Conservation (phyloP, 345 rosid genomes). For the Sonneratia caseolaris region DNA sequence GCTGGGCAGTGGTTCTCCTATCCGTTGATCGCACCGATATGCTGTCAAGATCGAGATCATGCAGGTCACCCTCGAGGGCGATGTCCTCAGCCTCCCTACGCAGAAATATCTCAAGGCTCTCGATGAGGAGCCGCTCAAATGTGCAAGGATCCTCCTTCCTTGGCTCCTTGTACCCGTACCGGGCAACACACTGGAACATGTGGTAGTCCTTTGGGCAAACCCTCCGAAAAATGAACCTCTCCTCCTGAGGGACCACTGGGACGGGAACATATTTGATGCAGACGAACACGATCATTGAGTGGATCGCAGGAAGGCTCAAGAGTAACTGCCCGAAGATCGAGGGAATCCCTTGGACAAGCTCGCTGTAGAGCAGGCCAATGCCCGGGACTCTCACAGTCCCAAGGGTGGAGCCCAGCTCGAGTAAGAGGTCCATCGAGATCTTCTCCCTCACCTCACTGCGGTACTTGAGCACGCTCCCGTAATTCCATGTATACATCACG, state of each 20-base stretch:
- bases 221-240: constrained; percentile 80
- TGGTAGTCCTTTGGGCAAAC: constrained; percentile 92
- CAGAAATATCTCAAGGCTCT: constrained; percentile 75
- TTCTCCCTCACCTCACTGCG: constrained; percentile 81
- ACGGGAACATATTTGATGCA: constrained; percentile 93
- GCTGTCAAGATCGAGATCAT: constrained; percentile 34
- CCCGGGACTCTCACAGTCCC: constrained; percentile 86
- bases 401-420: constrained; percentile 71
- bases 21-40: constrained; percentile 27
- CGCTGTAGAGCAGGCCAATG: constrained; percentile 74
- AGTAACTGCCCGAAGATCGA: constrained; percentile 83
- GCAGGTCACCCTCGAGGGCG: constrained; percentile 54
- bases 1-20: constrained; percentile 6
- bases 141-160: constrained; percentile 72
- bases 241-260: constrained; percentile 85
- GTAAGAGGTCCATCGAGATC: constrained; percentile 80
- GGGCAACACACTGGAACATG: constrained; percentile 76
- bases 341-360: constrained; percentile 88
- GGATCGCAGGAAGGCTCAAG: constrained; percentile 80
- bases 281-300: constrained; percentile 75
- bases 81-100: constrained; percentile 68
- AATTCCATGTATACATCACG: constrained; percentile 90
- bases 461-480: constrained; percentile 91
- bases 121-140: constrained; percentile 75
- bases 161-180: constrained; percentile 88